Conservation (phyloP, 441 rosid genomes). For the Gossypium gossypioides region DNA sequence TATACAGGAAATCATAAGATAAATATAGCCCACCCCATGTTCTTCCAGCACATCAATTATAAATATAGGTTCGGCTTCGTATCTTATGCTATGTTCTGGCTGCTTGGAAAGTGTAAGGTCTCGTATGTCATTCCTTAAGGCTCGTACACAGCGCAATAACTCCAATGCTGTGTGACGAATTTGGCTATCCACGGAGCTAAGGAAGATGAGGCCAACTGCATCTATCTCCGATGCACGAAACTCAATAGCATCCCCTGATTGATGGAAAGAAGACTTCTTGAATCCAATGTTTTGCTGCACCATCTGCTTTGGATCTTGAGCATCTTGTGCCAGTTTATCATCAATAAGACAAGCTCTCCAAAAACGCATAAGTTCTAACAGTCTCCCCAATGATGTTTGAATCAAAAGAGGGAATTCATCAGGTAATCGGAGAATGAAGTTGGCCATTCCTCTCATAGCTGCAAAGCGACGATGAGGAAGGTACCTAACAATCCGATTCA, state of each 20-base stretch:
- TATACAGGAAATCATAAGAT: conserved; percentile 9
- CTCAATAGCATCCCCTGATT: conserved; percentile 62
- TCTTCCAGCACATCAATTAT: conserved; percentile 94
- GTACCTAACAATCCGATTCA: conserved; percentile 82
- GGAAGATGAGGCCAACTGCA: conserved; percentile 96
- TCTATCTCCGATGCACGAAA: conserved; percentile 88
- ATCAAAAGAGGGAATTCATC: conserved; percentile 98
- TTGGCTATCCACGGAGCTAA: conserved; percentile 95
- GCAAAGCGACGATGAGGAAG: conserved; percentile 96
- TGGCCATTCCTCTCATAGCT: conserved; percentile 98
- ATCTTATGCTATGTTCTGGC: conserved; percentile 52
- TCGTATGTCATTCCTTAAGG: conserved; percentile 81
- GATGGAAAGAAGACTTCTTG: conserved; percentile 70
- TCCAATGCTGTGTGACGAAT: conserved; percentile 94
- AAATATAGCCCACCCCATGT: conserved; percentile 65
- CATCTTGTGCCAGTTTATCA: conserved; percentile 41
- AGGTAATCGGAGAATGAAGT: conserved; percentile 84
- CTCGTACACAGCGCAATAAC: conserved; percentile 90
- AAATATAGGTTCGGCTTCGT: conserved; percentile 82
- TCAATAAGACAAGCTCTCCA: conserved; percentile 93
- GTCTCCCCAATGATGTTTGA: conserved; percentile 87
- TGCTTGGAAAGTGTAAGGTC: conserved; percentile 55
- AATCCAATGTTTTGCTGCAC: conserved; percentile 51
- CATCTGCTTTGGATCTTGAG: conserved; percentile 38
- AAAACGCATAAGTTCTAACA: conserved; percentile 96